phyloP scores from a whole-genome alignment of 2,329 filamentous ascomycete species.

The Paraphaeosphaeria sporulosa region DNA sequence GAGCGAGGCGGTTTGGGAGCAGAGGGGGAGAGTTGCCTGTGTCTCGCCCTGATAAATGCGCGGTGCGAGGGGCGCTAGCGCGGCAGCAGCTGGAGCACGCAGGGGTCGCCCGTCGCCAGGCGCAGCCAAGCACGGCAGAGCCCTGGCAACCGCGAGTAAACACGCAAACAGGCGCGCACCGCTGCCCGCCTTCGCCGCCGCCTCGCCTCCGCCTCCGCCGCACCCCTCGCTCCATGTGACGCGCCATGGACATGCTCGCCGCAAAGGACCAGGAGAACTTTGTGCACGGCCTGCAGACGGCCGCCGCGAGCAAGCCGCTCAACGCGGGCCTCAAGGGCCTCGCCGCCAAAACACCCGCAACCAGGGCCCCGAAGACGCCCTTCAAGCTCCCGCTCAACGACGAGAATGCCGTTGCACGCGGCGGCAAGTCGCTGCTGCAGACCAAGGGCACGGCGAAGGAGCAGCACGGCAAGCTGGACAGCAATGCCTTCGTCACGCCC shows the following conservation, averaged over 20 bases:
- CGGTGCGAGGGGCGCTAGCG: slow-evolving; percentile 22
- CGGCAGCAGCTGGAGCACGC: slow-evolving; percentile 18
- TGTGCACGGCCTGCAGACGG: slow-evolving; percentile 76
- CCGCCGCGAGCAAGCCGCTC: slow-evolving; percentile 73
- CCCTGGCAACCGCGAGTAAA: slow-evolving; percentile 43
- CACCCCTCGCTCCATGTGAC: slow-evolving; percentile 43
- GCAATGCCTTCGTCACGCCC: slow-evolving; percentile 78
- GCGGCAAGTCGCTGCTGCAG: slow-evolving; percentile 66
- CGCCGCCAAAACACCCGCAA: slow-evolving; percentile 79
- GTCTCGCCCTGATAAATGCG: slow-evolving; percentile 35
- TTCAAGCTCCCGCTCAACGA: slow-evolving; percentile 80
- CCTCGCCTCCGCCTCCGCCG: slow-evolving; percentile 17
- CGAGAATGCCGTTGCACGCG: slow-evolving; percentile 77
- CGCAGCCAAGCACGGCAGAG: slow-evolving; percentile 1
- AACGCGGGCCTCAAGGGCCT: slow-evolving; percentile 69
- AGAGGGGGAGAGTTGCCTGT: slow-evolving; percentile 27
- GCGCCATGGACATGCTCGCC: slow-evolving; percentile 72
- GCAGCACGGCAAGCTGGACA: slow-evolving; percentile 61
- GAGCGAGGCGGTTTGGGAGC: slow-evolving; percentile 28
- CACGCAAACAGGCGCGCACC: slow-evolving; percentile 19
- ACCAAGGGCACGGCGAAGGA: slow-evolving; percentile 65
- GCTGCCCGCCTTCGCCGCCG: slow-evolving; percentile 14
- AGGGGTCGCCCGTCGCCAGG: slow-evolving; percentile 20
- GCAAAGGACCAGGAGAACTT: slow-evolving; percentile 86
- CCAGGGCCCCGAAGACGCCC: slow-evolving; percentile 81